These are phyloP conservation scores for Alternaria novae-zelandiae DNA, from an alignment of 2,329 filamentous ascomycete species.

Conservation along the genomic window DNA sequence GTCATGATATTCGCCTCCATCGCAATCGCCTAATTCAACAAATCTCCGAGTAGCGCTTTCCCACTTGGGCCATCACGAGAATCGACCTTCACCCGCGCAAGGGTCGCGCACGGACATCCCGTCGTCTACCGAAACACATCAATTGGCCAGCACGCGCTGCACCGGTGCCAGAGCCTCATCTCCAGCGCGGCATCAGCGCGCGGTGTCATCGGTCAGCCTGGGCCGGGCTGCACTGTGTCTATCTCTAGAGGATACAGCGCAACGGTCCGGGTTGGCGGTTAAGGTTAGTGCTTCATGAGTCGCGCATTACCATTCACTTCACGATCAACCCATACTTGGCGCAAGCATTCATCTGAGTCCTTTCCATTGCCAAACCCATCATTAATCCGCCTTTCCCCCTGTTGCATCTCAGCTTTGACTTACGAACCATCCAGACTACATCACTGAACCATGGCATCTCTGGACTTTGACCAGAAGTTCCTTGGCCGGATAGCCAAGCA, in stretches of 20 bases:
- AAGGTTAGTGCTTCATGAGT: slow-evolving; percentile 30
- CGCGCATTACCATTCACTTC: neutral
- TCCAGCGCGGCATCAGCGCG: slow-evolving; percentile 28
- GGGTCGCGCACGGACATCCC: slow-evolving; percentile 31
- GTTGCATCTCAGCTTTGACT: slow-evolving; percentile 4
- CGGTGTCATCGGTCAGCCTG: slow-evolving; percentile 39
- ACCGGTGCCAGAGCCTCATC: slow-evolving; percentile 35
- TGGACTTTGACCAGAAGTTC: slow-evolving; percentile 97
- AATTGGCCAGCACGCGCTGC: slow-evolving; percentile 41
- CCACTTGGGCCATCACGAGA: slow-evolving; percentile 38
- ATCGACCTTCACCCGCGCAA: slow-evolving; percentile 39
- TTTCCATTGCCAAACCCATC: neutral
- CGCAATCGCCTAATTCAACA: slow-evolving; percentile 37
- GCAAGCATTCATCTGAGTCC: neutral
- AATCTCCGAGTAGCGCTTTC: slow-evolving; percentile 39
- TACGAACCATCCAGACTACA: slow-evolving; percentile 6
- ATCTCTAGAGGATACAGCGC: slow-evolving; percentile 40
- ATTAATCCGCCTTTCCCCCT: neutral
- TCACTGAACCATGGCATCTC: slow-evolving; percentile 77
- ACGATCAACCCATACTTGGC: neutral
- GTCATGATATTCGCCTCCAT: slow-evolving; percentile 26
- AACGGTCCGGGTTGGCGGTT: slow-evolving; percentile 40
- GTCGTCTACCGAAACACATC: slow-evolving; percentile 33
- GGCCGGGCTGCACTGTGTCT: slow-evolving; percentile 43
- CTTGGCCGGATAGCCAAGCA: slow-evolving; percentile 85